Base-by-base conservation (phyloP, 345 rosid species). In the Physaria fendleri region DNA sequence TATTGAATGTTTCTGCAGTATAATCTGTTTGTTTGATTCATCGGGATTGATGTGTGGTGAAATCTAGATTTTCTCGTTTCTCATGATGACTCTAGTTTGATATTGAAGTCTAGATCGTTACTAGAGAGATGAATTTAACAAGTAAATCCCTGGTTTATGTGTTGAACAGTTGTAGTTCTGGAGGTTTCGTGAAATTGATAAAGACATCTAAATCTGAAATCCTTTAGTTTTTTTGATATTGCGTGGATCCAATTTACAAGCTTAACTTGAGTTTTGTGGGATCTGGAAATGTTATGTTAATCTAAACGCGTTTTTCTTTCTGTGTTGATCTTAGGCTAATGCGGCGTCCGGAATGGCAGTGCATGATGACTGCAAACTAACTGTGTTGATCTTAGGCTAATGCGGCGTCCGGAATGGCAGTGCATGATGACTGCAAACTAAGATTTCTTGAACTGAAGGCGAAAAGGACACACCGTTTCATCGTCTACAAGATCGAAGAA, bases 331-430 rank as follows among this genome's bases (percentile, higher is more conserved):
- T n/a, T n/a, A 76, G 85, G 82, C 81, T 14, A 80, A 80, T n/a
- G 84, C 79, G 2, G 77, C 84, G 11, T 79, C 84, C 24, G 83
- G 83, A 38, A 74, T 79, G 75, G 81, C 77, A 27, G 84, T 79
- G 60, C 81, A 79, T 63, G 81, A 80, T 64, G 85, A 80, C 49
- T 80, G 85, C 69, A 80, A 80, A 66, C 72, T 80, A 6, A 77
- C n/a, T n/a, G n/a, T n/a, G n/a, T n/a, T n/a, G n/a, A n/a, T n/a
- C n/a, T n/a, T n/a, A 76, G 85, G 82, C 81, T 14, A 80, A 80
- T n/a, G 84, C 79, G 2, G 77, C 84, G 11, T 79, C 84, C 24
- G 83, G 83, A 38, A 74, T 79, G 75, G 81, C 77, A 27, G 84
- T 79, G 60, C 81, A 79, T 63, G 81, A 80, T 64, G 85, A 80